Evolutionary conservation across 805 yeast genomes (phyloP).

Genomic region (Ogataea degrootiae): DNA sequence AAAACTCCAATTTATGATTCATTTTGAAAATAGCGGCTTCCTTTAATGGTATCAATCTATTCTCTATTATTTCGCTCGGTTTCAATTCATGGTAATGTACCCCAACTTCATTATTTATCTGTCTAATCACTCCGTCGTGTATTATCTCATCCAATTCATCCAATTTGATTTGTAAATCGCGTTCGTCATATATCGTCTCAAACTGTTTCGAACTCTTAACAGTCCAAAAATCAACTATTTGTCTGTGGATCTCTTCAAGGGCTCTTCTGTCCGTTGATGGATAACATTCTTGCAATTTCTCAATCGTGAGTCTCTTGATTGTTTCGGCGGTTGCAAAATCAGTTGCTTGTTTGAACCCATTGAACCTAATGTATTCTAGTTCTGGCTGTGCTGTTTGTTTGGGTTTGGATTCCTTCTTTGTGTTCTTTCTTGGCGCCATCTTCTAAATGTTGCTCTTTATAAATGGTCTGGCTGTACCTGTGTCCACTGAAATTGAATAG

Average conservation of each 20-base stretch:
- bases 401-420: background rate
- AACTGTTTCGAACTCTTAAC: conserved; percentile 40
- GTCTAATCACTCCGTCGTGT: conserved; percentile 29
- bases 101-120: conserved; percentile 7
- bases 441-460: too few relatives aligned
- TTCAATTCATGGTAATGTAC: conserved; percentile 8
- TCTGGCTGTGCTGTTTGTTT: background rate
- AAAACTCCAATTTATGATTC: conserved; percentile 8
- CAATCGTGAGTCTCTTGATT: conserved; percentile 38
- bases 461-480: too few relatives aligned
- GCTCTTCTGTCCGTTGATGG: conserved; percentile 40
- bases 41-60: conserved; percentile 10
- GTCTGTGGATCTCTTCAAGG: conserved; percentile 40
- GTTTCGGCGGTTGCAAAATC: conserved; percentile 37
- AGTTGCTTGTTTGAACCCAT: conserved; percentile 30
- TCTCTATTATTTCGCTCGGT: conserved; percentile 22
- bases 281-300: conserved; percentile 41
- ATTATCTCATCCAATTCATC: conserved; percentile 46
- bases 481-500: too few relatives aligned
- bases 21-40: conserved; percentile 11
- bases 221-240: conserved; percentile 42
- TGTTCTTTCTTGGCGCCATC: background rate
- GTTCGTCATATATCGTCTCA: conserved; percentile 40
- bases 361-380: conserved; percentile 25
- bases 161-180: conserved; percentile 38